Base-by-base conservation (phyloP, 805 yeast species). In the Hagleromyces aurorensis region DNA sequence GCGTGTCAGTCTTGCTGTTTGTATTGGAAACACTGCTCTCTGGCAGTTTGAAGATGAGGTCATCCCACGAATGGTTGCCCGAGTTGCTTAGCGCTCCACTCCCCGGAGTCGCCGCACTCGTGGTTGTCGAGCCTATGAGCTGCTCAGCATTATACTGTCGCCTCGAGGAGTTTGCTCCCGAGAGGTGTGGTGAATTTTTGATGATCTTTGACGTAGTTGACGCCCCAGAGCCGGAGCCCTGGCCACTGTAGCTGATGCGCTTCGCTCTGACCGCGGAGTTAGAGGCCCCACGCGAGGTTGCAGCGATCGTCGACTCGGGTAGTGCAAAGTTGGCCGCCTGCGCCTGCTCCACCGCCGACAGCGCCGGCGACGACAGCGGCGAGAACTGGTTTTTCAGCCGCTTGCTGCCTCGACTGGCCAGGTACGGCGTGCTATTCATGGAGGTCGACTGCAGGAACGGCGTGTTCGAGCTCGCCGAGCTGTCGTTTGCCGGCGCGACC, bases 281-380 rank as follows among this genome's bases (percentile, higher is more conserved):
- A n/a, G 19, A 12, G 7, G 30, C n/a, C 10, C 17, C 33, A 17
- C 28, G 41, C 27, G 54, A 40, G 29, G 53, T 46, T 26, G 61
- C 37, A 23, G 50, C 33, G 4, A 52, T 34, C 20, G 37, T 24
- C 7, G 41, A 32, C 27, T 35, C 43, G 6, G 48, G 48, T 25
- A 34, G 27, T 16, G 27, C 45, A 37, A 41, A 43, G 21, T 42
- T 44, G 22, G 40, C 30, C 32, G 25, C 30, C 24, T 41, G 37
- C 43, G 36, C 41, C 30, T 40, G 33, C 17, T 41, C 48, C 21
- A 44, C 50, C 6, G 65, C 81, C 36, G 64, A 70, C 34, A 78
- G 51, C 3, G 83, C 83, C 1, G 86, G 86, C 1, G 83, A 75
- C 3, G 85, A 73, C 43, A 78, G 60, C 0, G 86, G 75, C 3